Conservation (phyloP, 2,329 filamentous ascomycete species). For the Harringtonia aguacate region DNA sequence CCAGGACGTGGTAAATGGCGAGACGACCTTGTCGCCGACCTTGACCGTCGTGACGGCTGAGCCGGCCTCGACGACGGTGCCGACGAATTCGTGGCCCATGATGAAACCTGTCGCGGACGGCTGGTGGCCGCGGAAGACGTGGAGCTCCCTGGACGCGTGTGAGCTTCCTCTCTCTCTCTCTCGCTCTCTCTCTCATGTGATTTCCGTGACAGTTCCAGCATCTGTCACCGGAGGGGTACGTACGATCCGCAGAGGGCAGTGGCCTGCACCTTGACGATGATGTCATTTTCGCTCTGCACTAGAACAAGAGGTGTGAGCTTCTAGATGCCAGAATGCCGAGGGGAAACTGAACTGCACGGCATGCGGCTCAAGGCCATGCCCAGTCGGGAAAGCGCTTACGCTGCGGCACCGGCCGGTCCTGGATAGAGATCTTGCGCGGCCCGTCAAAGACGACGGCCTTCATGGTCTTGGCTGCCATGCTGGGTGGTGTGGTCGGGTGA, state of each 20-base stretch:
- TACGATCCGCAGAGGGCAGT: constrained; percentile 84
- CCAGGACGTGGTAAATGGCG: constrained; percentile 77
- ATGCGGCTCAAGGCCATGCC: no score
- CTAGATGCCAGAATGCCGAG: no score
- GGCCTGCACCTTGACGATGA: constrained; percentile 73
- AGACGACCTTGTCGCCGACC: constrained; percentile 68
- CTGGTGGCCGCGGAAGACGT: constrained; percentile 77
- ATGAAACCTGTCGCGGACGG: constrained; percentile 52
- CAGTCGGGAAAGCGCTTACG: constrained; percentile 27
- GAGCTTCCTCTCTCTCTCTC: no score
- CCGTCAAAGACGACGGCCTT: constrained; percentile 83
- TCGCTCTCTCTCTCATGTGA: no score
- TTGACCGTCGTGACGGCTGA: constrained; percentile 55
- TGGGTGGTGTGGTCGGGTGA: no score
- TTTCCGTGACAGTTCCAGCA: no score
- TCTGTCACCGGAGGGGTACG: no score
- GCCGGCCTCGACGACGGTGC: constrained; percentile 59
- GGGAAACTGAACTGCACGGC: no score
- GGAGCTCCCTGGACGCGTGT: constrained; percentile 57
- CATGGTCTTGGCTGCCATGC: constrained; percentile 48
- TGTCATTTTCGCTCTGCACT: constrained; percentile 61
- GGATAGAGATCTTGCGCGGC: constrained; percentile 61
- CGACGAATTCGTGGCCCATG: constrained; percentile 83
- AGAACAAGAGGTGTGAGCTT: no score
- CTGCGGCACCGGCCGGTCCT: constrained; percentile 69